These are phyloP conservation scores for Larix sibirica DNA, from an alignment of 83 land plant species.

Conservation along the genomic window DNA sequence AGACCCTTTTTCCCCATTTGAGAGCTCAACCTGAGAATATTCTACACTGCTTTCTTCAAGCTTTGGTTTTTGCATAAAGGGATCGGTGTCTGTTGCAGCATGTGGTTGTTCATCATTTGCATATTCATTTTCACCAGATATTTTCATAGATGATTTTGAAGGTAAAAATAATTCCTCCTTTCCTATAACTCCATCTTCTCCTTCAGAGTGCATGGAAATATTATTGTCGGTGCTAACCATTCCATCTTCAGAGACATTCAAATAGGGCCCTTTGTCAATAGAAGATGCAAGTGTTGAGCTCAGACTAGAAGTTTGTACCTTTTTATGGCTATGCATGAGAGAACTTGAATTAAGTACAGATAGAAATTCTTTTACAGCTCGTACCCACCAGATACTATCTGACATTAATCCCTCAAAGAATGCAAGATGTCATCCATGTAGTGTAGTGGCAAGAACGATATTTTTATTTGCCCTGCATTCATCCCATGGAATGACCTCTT, in stretches of 20 bases:
- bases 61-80: too few species aligned
- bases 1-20: conserved; percentile 11
- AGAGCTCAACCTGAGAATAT: background rate
- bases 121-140: background rate
- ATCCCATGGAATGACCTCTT: conserved; percentile 98
- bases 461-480: conserved; percentile 91
- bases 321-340: conserved; percentile 53
- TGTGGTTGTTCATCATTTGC: background rate
- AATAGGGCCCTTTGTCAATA: too few species aligned
- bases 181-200: too few species aligned
- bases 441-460: conserved; percentile 69
- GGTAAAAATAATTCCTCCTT: background rate
- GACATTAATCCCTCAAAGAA: conserved; percentile 83
- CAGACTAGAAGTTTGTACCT: too few species aligned
- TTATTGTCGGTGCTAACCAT: too few species aligned
- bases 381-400: conserved; percentile 72
- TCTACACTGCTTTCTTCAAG: too few species aligned
- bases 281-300: too few species aligned
- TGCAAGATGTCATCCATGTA: conserved; percentile 92
- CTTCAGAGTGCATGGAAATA: too few species aligned
- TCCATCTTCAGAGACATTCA: too few species aligned
- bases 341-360: conserved; percentile 49
- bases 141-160: too few species aligned
- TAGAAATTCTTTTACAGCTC: conserved; percentile 60
- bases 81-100: background rate